Base-by-base conservation (phyloP, 371 early-diverging fungal species). In the Mortierella sp. region DNA sequence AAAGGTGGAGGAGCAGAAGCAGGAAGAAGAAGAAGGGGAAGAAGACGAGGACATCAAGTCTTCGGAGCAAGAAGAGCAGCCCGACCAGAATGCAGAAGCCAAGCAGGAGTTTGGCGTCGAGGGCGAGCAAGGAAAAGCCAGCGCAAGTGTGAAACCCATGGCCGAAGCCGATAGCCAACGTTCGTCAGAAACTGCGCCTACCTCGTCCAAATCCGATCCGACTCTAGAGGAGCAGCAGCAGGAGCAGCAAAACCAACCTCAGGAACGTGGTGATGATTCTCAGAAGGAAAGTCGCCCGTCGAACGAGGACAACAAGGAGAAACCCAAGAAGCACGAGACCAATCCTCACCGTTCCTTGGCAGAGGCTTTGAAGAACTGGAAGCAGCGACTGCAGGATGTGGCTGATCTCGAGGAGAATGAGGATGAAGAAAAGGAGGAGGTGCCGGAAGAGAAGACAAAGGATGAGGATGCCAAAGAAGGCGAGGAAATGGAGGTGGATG, bases 321-420 rank as follows among this genome's bases (percentile, higher is more conserved):
- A 81, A 52, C 69, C 78, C 49, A 71, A 60, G 58, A 78, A 78
- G 54, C 63, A 46, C 21, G 78, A 84, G 50, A 80, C 85, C 31
- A 90, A 91, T 53, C 90, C 93, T 25, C 90, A 92, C 73, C 88
- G 95, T 57, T 92, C 91, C 28, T 78, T 97, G 37, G 96, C 95
- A 40, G 95, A 96, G 72, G 95, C 95, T 8, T 78, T 94, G 57
- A 92, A 95, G 72, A 90, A 90, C 76, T 96, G 96, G 96, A 89
- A 91, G 71, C 89, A 91, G 48, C 87, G 94, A 40, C 74, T 95
- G 40, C 88, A 92, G 40, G 83, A 88, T 61, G 78, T 92, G 28
- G 77, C 79, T 58, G 83, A 85, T 57, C 79, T 77, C 8, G 79
- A 85, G 21, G 81, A 86, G 40, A 70, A 79, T 0, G 81, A 83